Conservation (phyloP, 495 filamentous ascomycete genomes). For the Penicillium odoratum region DNA sequence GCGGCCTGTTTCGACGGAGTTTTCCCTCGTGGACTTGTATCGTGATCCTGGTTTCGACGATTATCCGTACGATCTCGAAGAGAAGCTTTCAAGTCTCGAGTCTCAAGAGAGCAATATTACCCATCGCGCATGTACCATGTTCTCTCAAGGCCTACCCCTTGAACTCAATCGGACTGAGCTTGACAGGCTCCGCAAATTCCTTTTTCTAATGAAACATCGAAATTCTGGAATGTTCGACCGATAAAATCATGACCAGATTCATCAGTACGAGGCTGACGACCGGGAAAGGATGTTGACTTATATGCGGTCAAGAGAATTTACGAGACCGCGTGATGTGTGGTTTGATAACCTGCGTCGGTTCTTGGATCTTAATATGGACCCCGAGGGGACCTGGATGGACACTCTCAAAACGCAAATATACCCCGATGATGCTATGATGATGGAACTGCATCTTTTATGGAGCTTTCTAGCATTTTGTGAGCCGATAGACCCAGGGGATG, state of each 20-base stretch:
- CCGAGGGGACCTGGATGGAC: not conserved
- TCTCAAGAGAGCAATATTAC: too few relatives aligned
- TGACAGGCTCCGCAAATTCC: not conserved
- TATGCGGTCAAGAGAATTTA: not conserved
- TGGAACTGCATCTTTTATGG: not conserved
- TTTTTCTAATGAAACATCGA: conserved; percentile 5
- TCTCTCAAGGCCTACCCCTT: not conserved
- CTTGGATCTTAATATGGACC: not conserved
- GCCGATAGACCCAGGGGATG: too few relatives aligned
- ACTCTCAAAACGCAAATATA: not conserved
- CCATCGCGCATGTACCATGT: not conserved
- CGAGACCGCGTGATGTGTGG: conserved; percentile 1
- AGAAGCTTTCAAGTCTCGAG: not conserved
- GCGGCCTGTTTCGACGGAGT: conserved; percentile 1
- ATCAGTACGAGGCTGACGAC: not conserved
- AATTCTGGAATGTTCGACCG: conserved; percentile 1
- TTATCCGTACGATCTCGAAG: not conserved
- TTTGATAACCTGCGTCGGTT: not conserved
- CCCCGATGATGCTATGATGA: not conserved
- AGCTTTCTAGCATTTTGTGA: too few relatives aligned
- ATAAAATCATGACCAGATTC: not conserved
- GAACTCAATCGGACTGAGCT: not conserved
- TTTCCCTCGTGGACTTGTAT: conserved; percentile 1
- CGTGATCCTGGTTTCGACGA: not conserved
- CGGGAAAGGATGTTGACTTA: not conserved